Conservation (phyloP, 2,329 filamentous ascomycete species). For the Cryphonectria parasitica region DNA sequence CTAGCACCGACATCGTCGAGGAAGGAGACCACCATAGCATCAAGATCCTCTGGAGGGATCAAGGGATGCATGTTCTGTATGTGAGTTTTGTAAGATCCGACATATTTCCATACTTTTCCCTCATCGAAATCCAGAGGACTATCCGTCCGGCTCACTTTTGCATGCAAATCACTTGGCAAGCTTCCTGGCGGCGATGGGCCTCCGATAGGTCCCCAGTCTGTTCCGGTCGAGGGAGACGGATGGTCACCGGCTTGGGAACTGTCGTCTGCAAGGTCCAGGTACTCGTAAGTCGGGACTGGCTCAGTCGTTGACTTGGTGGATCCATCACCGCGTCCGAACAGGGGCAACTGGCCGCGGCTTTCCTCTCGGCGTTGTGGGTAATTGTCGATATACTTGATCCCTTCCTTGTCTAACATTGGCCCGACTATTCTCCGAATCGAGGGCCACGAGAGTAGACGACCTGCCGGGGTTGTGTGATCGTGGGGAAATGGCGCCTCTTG, state of each 20-base stretch:
- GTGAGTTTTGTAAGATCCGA: slow-evolving; percentile 61
- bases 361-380: slow-evolving; percentile 81
- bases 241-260: slow-evolving; percentile 49
- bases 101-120: slow-evolving; percentile 55
- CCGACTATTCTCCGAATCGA: slow-evolving; percentile 68
- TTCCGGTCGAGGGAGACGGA: slow-evolving; percentile 57
- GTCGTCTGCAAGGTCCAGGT: slow-evolving; percentile 52
- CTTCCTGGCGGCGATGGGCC: slow-evolving; percentile 48
- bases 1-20: slow-evolving; percentile 50
- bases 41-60: slow-evolving; percentile 56
- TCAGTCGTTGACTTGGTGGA: slow-evolving; percentile 48
- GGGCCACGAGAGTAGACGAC: slow-evolving; percentile 75
- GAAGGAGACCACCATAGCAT: slow-evolving; percentile 57
- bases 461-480: slow-evolving; percentile 89
- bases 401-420: slow-evolving; percentile 50
- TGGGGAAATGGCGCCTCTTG: slow-evolving; percentile 74
- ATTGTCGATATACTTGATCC: slow-evolving; percentile 62
- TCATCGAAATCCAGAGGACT: slow-evolving; percentile 60
- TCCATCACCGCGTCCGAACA: slow-evolving; percentile 81
- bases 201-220: slow-evolving; percentile 64
- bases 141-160: slow-evolving; percentile 44
- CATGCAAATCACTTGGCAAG: slow-evolving; percentile 41
- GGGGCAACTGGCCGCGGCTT: slow-evolving; percentile 70
- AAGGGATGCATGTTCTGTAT: slow-evolving; percentile 70
- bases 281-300: slow-evolving; percentile 44